A percentile compares a stretch with the other conserved stretches of the same genome.
Conservation (phyloP, 768 basidiomycete species). For the Suillus ampliporus region DNA sequence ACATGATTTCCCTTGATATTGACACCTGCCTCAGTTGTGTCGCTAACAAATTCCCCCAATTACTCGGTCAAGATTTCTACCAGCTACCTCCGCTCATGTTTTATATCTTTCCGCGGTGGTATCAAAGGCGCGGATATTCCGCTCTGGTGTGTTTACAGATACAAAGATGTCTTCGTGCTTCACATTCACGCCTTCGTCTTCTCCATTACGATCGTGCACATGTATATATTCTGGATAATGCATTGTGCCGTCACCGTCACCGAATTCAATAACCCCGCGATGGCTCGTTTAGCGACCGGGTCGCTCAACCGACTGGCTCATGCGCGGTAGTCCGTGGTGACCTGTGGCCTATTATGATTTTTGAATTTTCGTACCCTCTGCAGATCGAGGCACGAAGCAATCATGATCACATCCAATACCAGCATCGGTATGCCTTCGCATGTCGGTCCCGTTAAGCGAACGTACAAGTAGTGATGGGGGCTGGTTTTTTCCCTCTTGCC, state of each 20-base stretch:
- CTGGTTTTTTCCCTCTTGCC: not conserved
- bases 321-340: not conserved
- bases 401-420: not conserved
- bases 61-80: not conserved
- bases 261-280: not conserved
- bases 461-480: not conserved
- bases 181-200: not conserved
- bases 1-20: not conserved
- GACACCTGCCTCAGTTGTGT: not conserved
- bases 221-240: not conserved
- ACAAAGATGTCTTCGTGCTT: not conserved
- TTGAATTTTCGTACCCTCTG: not conserved
- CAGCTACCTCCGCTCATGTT: not conserved
- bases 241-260: not conserved
- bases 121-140: not conserved
- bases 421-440: not conserved
- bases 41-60: not conserved
- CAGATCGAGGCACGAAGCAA: conserved; percentile 2
- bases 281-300: conserved; percentile 3
- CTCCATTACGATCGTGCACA: not conserved
- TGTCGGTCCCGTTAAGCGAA: not conserved
- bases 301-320: not conserved
- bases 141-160: not conserved
- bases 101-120: not conserved
- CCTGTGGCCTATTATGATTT: not conserved